Base-by-base conservation (phyloP, 768 basidiomycete species). In the Russula virescens region DNA sequence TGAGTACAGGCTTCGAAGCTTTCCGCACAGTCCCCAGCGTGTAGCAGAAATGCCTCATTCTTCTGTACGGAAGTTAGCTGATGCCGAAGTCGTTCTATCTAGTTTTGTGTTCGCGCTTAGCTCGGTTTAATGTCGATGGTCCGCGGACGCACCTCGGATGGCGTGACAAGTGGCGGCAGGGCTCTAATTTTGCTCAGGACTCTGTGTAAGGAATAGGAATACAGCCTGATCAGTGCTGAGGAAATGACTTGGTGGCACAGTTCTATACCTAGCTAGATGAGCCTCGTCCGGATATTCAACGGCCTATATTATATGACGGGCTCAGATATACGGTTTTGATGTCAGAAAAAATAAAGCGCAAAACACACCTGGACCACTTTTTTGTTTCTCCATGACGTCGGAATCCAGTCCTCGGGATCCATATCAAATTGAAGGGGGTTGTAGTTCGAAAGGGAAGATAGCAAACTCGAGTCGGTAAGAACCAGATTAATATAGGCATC, bases 21-120 rank as follows among this genome's bases (percentile, higher is more conserved):
- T 73, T 95, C 92, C n/a, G 93, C 94, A 69, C 97, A 99, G 70
- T 99, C 97, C 2, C 97, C 97, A 0, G 97, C 97, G 65, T 99
- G 97, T 2, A 99, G 81, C 42, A 99, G 79, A 75, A 99, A 98
- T 0, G 93, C 94, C 69, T 95, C 85, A 65, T 92, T 91, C 21
- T 80, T 80, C 68, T 97, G 89, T 3, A 95, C 94, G 40, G 84
- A 84, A 38, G 80, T 76, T 21, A 98, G 78, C 65, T 95, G 92
- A 70, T 85, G 80, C 54, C 93, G 81, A 59, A 98, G 79, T 11
- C 92, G 82, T 72, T 93, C 89, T 71, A 93, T 88, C 91, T 91
- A 34, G 31, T 46, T 43, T 61, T 28, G 42, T 40, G 50, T 43
- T 61, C 34, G 42, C 46, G 16, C 21, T 21, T 21, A 35, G 11